A percentile compares a stretch with the other conserved stretches of the same genome.
phyloP scores from a whole-genome alignment of 1,139 yeast genomes.

The Groenewaldozyma auringiensis region DNA sequence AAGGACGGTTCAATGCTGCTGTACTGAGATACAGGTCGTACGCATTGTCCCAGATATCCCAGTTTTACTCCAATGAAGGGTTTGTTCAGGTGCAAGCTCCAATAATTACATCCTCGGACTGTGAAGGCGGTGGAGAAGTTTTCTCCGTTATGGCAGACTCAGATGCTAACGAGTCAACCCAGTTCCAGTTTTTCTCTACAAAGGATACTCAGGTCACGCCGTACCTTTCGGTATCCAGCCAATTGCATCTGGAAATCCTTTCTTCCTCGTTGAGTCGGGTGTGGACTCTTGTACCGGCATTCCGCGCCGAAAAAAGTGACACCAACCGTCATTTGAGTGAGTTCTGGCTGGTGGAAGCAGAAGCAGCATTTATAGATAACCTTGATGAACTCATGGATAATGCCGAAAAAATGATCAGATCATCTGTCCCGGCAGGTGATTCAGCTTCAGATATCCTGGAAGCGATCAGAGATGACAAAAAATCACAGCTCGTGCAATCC shows the following conservation, averaged over 20 bases:
- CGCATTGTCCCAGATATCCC: constrained; percentile 47
- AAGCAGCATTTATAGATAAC: constrained; percentile 56
- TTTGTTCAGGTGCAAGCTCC: constrained; percentile 82
- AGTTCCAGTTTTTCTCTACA: constrained; percentile 48
- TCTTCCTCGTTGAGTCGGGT: constrained; percentile 71
- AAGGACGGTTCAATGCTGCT: constrained; percentile 57
- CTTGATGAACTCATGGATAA: constrained; percentile 56
- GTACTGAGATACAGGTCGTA: constrained; percentile 65
- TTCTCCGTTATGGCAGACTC: constrained; percentile 43
- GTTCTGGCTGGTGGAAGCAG: constrained; percentile 98
- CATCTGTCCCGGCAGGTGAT: constrained; percentile 38
- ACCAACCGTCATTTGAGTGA: constrained; percentile 90
- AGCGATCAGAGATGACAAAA: constrained; percentile 32
- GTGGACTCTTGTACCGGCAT: constrained; percentile 88
- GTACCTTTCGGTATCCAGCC: constrained; percentile 83
- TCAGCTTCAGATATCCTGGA: constrained; percentile 37
- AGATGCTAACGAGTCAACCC: constrained; percentile 15
- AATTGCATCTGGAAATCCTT: constrained; percentile 78
- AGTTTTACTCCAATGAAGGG: constrained; percentile 46
- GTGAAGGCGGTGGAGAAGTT: constrained; percentile 97
- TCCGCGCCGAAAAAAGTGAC: constrained; percentile 87
- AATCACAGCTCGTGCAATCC: constrained; percentile 31
- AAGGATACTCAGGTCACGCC: constrained; percentile 34
- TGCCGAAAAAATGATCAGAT: constrained; percentile 62
- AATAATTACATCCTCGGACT: constrained; percentile 76